Evolutionary conservation across 306 rosid genomes (phyloP).

Genomic region (Cotoneaster glaucophyllus): DNA sequence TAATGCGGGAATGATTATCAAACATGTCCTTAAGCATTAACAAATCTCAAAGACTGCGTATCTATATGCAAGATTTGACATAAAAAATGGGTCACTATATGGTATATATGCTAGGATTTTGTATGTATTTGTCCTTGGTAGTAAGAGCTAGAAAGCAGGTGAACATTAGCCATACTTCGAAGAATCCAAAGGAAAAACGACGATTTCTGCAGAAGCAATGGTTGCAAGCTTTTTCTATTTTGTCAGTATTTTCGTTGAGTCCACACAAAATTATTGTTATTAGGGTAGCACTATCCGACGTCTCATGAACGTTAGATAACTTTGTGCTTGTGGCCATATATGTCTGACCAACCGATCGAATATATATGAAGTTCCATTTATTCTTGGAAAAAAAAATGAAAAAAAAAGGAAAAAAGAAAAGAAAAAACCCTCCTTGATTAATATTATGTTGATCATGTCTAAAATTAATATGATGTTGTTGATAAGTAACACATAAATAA

Average conservation of each 20-base stretch:
- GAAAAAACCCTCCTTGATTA: too few relatives aligned
- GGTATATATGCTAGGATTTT: too few relatives aligned
- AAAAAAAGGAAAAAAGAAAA: too few relatives aligned
- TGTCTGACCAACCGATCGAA: not conserved
- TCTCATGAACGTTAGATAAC: not conserved
- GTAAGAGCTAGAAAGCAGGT: not conserved
- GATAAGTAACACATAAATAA: too few relatives aligned
- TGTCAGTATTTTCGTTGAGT: not conserved
- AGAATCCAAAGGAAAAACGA: slow-evolving; percentile 14
- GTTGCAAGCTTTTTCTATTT: not conserved
- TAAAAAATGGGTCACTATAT: too few relatives aligned
- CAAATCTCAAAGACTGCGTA: too few relatives aligned
- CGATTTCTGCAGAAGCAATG: not conserved
- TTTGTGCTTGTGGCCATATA: not conserved
- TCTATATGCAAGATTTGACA: too few relatives aligned
- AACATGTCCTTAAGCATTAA: too few relatives aligned
- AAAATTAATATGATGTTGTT: too few relatives aligned
- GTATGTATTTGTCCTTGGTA: not conserved
- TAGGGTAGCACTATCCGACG: not conserved
- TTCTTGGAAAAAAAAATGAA: too few relatives aligned
- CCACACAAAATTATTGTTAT: not conserved
- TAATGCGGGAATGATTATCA: too few relatives aligned
- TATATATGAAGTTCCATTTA: not conserved
- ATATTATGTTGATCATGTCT: too few relatives aligned
- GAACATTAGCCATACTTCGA: not conserved